Percentiles rank a stretch among this genome's conserved stretches.
Conservation (phyloP, 768 basidiomycete genomes). For the Fibroporia radiculosa region DNA sequence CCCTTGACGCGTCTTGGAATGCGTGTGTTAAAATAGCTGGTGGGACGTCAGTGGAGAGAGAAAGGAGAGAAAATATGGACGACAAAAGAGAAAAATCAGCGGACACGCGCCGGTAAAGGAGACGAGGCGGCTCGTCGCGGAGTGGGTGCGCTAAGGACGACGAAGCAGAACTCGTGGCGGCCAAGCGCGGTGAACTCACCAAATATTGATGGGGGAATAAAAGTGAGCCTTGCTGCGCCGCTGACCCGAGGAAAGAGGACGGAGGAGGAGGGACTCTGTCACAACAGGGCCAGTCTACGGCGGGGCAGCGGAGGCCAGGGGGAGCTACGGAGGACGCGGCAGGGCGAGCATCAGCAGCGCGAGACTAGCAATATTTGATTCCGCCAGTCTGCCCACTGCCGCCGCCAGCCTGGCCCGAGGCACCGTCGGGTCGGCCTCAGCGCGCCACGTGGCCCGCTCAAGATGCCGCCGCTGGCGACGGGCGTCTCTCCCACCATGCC, state of each 20-base stretch:
- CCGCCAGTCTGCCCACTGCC: slow-evolving; percentile 18
- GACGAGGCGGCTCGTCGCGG: not conserved
- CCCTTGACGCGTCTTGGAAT: not conserved
- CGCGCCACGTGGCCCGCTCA: slow-evolving; percentile 3
- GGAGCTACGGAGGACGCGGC: slow-evolving; percentile 10
- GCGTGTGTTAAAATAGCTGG: slow-evolving; percentile 9
- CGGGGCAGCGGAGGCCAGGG: slow-evolving; percentile 13
- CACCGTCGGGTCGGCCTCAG: not conserved
- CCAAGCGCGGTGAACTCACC: slow-evolving; percentile 8
- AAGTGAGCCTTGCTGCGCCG: not conserved
- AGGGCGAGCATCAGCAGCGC: too few relatives aligned
- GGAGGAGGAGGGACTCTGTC: slow-evolving; percentile 8
- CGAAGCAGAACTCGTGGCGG: not conserved
- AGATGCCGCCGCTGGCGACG: slow-evolving; percentile 1
- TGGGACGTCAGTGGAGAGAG: slow-evolving; percentile 1
- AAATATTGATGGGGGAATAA: not conserved
- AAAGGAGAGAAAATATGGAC: not conserved
- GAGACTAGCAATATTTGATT: slow-evolving; percentile 21
- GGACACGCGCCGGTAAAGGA: too few relatives aligned
- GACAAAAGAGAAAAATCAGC: too few relatives aligned
- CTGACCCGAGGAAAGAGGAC: not conserved
- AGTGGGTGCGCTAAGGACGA: not conserved
- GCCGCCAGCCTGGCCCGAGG: not conserved
- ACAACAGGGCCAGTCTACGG: too few relatives aligned
- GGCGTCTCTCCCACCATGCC: too few relatives aligned